Evolutionary conservation across 495 filamentous ascomycete genomes (phyloP).

Genomic region (Neurospora pannonica): DNA sequence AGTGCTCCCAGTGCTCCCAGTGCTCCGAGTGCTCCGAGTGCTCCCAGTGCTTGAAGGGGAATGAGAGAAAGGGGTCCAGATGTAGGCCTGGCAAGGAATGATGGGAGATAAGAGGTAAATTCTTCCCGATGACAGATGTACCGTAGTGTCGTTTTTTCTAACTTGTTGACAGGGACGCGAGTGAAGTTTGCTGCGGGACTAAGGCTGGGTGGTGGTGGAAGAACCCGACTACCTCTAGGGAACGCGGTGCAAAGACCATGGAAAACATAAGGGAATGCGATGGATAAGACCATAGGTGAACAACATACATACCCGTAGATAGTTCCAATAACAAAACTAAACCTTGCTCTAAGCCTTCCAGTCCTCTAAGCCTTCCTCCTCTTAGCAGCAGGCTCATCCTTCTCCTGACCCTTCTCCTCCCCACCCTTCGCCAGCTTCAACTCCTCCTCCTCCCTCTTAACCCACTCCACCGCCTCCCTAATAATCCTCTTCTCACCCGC

Average conservation of each 20-base stretch:
- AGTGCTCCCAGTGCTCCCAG: too few relatives aligned
- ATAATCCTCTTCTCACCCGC: constrained; percentile 72
- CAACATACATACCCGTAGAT: background rate
- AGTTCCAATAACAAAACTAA: background rate
- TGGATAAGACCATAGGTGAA: background rate
- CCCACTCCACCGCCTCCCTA: constrained; percentile 30
- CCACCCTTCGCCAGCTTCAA: background rate
- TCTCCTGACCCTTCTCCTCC: constrained; percentile 5
- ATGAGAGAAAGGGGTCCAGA: background rate
- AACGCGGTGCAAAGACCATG: background rate
- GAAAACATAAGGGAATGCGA: background rate
- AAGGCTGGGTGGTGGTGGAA: background rate
- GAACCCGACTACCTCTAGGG: background rate
- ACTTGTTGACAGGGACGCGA: background rate
- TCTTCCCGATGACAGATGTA: background rate
- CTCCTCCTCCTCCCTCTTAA: constrained; percentile 7
- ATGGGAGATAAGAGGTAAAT: background rate
- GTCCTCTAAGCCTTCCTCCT: constrained; percentile 10
- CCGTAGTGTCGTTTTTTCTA: background rate
- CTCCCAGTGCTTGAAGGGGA: background rate
- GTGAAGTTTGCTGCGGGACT: background rate
- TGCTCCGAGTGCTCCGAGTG: too few relatives aligned
- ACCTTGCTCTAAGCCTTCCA: background rate
- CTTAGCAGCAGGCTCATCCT: constrained; percentile 12
- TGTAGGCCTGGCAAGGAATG: background rate